These are phyloP conservation scores for Glutinoglossum americanum DNA, from an alignment of 495 filamentous ascomycete species.

Conservation along the genomic window DNA sequence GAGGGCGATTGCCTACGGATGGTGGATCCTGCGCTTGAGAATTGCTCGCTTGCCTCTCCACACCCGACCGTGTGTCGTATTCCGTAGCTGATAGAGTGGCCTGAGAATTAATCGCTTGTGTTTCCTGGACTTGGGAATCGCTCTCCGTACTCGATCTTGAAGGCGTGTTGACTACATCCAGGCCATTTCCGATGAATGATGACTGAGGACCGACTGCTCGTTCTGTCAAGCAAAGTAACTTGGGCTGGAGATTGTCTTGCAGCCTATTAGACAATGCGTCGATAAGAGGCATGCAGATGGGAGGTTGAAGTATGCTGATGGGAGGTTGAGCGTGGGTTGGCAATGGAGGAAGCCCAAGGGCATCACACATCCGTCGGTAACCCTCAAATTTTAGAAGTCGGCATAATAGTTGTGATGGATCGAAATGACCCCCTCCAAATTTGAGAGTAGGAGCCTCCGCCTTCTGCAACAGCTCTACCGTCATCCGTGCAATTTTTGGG, in stretches of 20 bases:
- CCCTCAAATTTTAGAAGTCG: neutral
- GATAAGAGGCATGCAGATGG: neutral
- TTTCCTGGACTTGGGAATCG: neutral
- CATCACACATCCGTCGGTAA: neutral
- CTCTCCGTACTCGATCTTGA: neutral
- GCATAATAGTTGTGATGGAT: neutral
- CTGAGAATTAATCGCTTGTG: neutral
- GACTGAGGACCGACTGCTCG: neutral
- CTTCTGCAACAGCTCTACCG: neutral
- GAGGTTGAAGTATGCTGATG: neutral
- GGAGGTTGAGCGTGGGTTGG: neutral
- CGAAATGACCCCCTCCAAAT: neutral
- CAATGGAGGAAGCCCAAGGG: neutral
- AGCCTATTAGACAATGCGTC: neutral
- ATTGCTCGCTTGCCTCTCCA: neutral
- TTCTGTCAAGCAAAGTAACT: neutral
- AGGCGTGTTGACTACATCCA: neutral
- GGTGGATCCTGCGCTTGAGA: neutral
- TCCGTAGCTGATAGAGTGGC: neutral
- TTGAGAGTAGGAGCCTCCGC: neutral
- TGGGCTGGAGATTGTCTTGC: neutral
- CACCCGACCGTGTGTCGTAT: neutral
- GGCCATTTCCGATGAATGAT: neutral
- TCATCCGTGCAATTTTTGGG: neutral
- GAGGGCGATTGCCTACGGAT: neutral